phyloP scores from a whole-genome alignment of 148 eudicot genomes.

The Camellia sinensis region DNA sequence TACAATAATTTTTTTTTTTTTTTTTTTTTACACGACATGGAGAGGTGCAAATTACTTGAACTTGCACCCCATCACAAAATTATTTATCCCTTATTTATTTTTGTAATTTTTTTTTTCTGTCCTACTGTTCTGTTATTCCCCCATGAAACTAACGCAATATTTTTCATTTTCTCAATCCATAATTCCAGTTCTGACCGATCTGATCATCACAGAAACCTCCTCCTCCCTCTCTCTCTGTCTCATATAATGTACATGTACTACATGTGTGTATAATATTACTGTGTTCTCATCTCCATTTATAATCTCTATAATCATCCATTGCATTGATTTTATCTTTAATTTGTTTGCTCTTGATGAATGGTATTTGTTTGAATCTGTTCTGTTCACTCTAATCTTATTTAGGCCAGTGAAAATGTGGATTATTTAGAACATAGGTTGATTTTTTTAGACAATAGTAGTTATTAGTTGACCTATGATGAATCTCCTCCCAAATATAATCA shows the following conservation, averaged over 20 bases:
- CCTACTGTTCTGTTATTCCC: too few relatives aligned
- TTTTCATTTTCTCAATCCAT: conserved; percentile 5
- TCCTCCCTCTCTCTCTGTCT: background rate
- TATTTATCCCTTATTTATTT: too few relatives aligned
- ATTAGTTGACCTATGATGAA: background rate
- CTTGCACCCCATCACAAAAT: too few relatives aligned
- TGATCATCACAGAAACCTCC: background rate
- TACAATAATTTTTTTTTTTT: too few relatives aligned
- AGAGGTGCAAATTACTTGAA: too few relatives aligned
- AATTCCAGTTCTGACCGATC: background rate
- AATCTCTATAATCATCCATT: too few relatives aligned
- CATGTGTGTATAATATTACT: too few relatives aligned
- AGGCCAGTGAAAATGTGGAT: background rate
- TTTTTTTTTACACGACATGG: too few relatives aligned
- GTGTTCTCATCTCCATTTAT: too few relatives aligned
- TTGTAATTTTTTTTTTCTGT: too few relatives aligned
- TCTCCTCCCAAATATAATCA: too few relatives aligned
- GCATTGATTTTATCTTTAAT: background rate
- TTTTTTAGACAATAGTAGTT: background rate
- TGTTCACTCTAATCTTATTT: background rate
- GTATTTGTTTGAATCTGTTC: background rate
- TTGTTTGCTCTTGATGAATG: background rate
- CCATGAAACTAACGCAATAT: conserved; percentile 14
- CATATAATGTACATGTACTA: background rate
- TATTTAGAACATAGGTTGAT: background rate